Percentiles rank a stretch among this genome's conserved stretches.
These are phyloP conservation scores for Somion occarium DNA, from an alignment of 1,284 basidiomycete genomes.

Conservation along the genomic window DNA sequence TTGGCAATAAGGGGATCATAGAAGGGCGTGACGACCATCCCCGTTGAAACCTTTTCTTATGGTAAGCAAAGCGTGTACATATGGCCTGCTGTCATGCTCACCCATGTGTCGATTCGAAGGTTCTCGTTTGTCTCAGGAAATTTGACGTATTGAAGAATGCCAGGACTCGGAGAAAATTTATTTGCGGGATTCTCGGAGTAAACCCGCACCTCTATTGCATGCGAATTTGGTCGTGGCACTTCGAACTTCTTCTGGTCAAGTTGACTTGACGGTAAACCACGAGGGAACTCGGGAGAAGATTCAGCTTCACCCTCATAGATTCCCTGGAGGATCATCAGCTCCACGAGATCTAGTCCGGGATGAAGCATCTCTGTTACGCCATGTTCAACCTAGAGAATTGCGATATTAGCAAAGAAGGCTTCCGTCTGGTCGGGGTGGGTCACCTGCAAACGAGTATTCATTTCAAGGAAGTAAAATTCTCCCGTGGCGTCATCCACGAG, in stretches of 20 bases:
- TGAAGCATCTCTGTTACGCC: slow-evolving; percentile 59
- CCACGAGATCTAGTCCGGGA: slow-evolving; percentile 58
- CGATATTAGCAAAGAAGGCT: too few relatives aligned
- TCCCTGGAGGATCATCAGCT: slow-evolving; percentile 60
- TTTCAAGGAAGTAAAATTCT: slow-evolving; percentile 69
- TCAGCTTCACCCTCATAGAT: slow-evolving; percentile 27
- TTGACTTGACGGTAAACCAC: slow-evolving; percentile 11
- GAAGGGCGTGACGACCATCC: slow-evolving; percentile 46
- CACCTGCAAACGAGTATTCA: slow-evolving; percentile 69
- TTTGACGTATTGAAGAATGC: slow-evolving; percentile 53
- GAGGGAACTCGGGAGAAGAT: slow-evolving; percentile 1
- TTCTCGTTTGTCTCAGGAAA: slow-evolving; percentile 35
- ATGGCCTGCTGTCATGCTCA: too few relatives aligned
- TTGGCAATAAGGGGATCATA: slow-evolving; percentile 60
- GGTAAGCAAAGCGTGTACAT: too few relatives aligned
- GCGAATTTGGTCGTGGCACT: slow-evolving; percentile 19
- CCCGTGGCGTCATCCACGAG: slow-evolving; percentile 53
- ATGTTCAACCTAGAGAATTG: slow-evolving; percentile 55
- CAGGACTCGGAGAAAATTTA: slow-evolving; percentile 57
- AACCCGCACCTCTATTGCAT: slow-evolving; percentile 61
- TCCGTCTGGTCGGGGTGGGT: too few relatives aligned
- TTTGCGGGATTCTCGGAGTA: slow-evolving; percentile 65
- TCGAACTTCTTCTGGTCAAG: slow-evolving; percentile 33
- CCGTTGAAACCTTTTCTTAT: slow-evolving; percentile 31
- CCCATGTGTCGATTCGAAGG: slow-evolving; percentile 56